A percentile compares a stretch with the other conserved stretches of the same genome.
Evolutionary conservation across 169 alveolate species (phyloP).

Genomic region (Miamiensis avidus): DNA sequence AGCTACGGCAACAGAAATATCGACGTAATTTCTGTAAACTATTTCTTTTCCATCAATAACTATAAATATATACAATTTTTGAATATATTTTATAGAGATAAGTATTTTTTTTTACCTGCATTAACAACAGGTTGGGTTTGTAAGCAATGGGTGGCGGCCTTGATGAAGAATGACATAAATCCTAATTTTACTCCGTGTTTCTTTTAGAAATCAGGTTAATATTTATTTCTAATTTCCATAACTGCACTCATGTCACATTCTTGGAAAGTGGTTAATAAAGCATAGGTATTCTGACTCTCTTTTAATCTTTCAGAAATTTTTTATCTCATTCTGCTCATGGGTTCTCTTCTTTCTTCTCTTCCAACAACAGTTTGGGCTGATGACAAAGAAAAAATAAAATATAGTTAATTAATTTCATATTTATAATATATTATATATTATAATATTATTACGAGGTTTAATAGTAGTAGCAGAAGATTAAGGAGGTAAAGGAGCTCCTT

Average conservation of each 20-base stretch:
- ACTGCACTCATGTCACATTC: constrained; percentile 74
- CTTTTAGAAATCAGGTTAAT: constrained; percentile 61
- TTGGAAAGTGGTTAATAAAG: constrained; percentile 72
- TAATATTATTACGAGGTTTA: constrained; percentile 29
- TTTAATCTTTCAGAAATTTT: constrained; percentile 69
- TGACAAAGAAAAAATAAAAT: no score
- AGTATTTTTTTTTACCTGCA: constrained; percentile 45
- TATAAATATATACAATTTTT: background rate
- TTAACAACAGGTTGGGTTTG: constrained; percentile 76
- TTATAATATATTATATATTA: background rate
- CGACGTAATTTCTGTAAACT: constrained; percentile 91
- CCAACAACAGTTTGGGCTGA: background rate
- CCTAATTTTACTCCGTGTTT: constrained; percentile 83
- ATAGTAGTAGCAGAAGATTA: constrained; percentile 40
- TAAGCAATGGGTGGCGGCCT: constrained; percentile 72
- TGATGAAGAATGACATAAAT: constrained; percentile 77
- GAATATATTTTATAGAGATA: background rate
- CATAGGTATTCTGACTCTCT: constrained; percentile 72
- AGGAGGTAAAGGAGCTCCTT: constrained; percentile 30
- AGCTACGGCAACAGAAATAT: constrained; percentile 96
- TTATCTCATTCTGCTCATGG: constrained; percentile 71
- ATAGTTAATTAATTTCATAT: background rate
- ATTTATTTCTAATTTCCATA: constrained; percentile 68
- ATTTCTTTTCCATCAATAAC: constrained; percentile 84
- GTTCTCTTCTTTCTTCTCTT: constrained; percentile 71